Evolutionary conservation across 108 stramenopile genomes (phyloP).

Genomic region (Nitzschia palea): DNA sequence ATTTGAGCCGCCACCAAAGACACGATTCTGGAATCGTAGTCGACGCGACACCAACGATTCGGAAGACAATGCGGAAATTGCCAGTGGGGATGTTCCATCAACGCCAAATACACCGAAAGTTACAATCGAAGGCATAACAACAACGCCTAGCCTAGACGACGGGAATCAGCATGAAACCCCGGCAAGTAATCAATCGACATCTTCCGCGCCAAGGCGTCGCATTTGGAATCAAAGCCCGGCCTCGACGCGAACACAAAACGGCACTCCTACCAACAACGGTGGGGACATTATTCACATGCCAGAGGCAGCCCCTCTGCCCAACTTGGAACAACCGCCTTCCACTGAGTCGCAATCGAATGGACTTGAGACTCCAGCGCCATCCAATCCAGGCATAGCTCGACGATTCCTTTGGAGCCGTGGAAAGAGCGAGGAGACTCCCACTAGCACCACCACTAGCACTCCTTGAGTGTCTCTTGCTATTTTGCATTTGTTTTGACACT

Average conservation of each 20-base stretch:
- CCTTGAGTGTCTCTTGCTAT: too few species aligned
- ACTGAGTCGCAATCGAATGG: too few species aligned
- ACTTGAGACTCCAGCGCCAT: too few species aligned
- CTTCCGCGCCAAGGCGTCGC: not conserved
- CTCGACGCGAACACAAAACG: too few species aligned
- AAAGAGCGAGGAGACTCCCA: too few species aligned
- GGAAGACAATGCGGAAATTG: not conserved
- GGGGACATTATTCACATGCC: too few species aligned
- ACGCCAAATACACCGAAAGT: not conserved
- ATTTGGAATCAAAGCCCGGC: conserved; percentile 7
- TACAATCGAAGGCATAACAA: not conserved
- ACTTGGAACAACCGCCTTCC: too few species aligned
- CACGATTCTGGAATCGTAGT: conserved; percentile 19
- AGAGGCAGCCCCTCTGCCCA: too few species aligned
- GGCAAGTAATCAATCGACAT: not conserved
- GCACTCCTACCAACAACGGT: not conserved
- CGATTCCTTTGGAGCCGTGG: too few species aligned
- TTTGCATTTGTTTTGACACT: too few species aligned
- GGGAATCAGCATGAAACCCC: not conserved
- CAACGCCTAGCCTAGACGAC: not conserved
- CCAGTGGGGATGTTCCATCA: not conserved
- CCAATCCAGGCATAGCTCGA: too few species aligned
- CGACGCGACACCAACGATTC: conserved; percentile 11
- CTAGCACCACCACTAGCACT: too few species aligned
- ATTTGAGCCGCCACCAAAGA: not conserved